Evolutionary conservation across 257 asterid species (phyloP).

Genomic region (Przewalskia tangutica): DNA sequence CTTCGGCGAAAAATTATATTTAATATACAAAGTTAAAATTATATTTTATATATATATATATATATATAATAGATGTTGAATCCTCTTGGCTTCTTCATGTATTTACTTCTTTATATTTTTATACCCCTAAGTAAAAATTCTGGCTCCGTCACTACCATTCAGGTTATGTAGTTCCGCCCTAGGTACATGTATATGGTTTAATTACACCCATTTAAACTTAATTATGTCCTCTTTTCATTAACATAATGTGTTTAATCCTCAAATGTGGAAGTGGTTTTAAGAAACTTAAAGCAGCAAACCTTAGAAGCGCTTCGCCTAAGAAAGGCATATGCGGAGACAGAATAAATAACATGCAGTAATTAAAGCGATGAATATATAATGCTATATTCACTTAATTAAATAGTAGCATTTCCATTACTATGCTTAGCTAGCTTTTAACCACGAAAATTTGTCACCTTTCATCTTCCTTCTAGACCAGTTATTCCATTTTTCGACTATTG

Average conservation of each 20-base stretch:
- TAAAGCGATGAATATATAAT: background rate
- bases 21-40: no score
- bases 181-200: no score
- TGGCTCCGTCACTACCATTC: no score
- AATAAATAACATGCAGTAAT: background rate
- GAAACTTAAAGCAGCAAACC: background rate
- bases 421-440: background rate
- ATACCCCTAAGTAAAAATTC: no score
- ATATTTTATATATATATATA: no score
- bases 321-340: background rate
- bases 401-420: background rate
- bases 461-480: background rate
- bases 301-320: background rate
- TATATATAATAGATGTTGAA: no score
- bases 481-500: background rate
- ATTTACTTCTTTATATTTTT: no score
- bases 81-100: no score
- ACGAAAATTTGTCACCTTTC: background rate
- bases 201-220: background rate
- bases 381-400: background rate
- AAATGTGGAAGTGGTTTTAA: background rate
- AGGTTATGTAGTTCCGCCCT: no score
- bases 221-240: background rate
- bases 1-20: no score
- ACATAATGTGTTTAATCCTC: background rate